These are phyloP conservation scores for Pichia sorboxylosa DNA, from an alignment of 1,139 yeast genomes.

Conservation along the genomic window DNA sequence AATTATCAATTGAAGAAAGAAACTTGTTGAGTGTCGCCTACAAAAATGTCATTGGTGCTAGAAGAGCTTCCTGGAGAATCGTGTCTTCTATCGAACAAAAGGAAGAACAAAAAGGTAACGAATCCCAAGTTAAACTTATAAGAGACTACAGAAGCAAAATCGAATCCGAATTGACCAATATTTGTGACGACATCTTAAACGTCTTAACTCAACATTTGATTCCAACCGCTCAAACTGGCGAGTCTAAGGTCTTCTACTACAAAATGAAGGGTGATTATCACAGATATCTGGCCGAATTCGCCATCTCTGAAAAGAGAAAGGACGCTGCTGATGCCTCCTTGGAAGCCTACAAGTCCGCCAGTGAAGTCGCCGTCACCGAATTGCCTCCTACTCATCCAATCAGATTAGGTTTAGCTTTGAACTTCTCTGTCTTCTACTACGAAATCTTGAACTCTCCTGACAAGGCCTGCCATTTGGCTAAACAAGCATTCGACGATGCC, in stretches of 20 bases:
- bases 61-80: constrained; percentile 99
- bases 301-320: constrained; percentile 81
- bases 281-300: constrained; percentile 97
- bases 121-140: constrained; percentile 76
- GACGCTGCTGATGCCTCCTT: constrained; percentile 86
- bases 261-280: constrained; percentile 99
- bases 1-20: constrained; percentile 94
- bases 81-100: constrained; percentile 96
- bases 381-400: constrained; percentile 98
- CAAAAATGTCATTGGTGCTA: constrained; percentile 97
- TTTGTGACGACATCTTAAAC: constrained; percentile 85
- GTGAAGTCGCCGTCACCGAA: constrained; percentile 93
- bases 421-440: constrained; percentile 95
- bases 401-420: constrained; percentile 93
- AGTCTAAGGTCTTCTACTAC: constrained; percentile 94
- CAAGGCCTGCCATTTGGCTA: constrained; percentile 96
- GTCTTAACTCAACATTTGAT: constrained; percentile 85
- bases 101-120: constrained; percentile 93
- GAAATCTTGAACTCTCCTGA: constrained; percentile 97
- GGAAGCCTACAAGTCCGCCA: constrained; percentile 90
- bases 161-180: constrained; percentile 84
- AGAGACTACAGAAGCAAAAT: constrained; percentile 92
- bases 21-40: constrained; percentile 93
- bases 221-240: constrained; percentile 92
- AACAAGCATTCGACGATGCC: constrained; percentile 98